These are phyloP conservation scores for Botryotinia convoluta DNA, from an alignment of 2,329 filamentous ascomycete genomes.

Conservation along the genomic window DNA sequence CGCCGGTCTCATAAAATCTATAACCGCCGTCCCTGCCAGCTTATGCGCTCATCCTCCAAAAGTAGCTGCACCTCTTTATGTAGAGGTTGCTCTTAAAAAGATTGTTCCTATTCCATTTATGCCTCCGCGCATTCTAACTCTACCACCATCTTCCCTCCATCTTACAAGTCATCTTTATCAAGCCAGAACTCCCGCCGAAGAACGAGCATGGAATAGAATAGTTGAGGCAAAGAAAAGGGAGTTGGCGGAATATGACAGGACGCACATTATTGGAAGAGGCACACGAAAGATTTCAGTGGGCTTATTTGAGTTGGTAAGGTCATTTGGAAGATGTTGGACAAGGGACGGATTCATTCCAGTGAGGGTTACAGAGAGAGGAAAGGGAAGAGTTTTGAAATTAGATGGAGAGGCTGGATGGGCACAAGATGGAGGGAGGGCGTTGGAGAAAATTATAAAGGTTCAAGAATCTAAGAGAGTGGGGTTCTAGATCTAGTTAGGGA, in stretches of 20 bases:
- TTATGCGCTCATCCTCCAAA: constrained; percentile 18
- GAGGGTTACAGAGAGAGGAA: constrained; percentile 43
- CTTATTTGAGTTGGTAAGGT: constrained; percentile 45
- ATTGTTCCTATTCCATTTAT: constrained; percentile 34
- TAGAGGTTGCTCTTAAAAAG: constrained; percentile 49
- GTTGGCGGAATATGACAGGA: constrained; percentile 48
- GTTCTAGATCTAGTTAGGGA: background rate
- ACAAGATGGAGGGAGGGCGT: constrained; percentile 55
- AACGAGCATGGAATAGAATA: constrained; percentile 24
- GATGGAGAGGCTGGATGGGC: constrained; percentile 54
- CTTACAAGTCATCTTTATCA: constrained; percentile 13
- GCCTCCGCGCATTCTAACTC: constrained; percentile 29
- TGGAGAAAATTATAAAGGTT: constrained; percentile 52
- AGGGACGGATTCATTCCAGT: constrained; percentile 56
- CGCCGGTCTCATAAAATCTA: constrained; percentile 52
- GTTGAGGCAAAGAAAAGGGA: constrained; percentile 39
- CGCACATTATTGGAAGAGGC: constrained; percentile 56
- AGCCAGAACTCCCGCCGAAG: constrained; percentile 30
- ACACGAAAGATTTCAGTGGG: constrained; percentile 51
- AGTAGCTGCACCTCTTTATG: constrained; percentile 39
- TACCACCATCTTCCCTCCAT: constrained; percentile 18
- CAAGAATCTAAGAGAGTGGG: background rate
- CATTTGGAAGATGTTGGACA: constrained; percentile 50
- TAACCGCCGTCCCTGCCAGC: constrained; percentile 33
- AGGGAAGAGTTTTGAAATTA: constrained; percentile 8